Conservation (phyloP, 441 rosid species). For the Sinapis alba region DNA sequence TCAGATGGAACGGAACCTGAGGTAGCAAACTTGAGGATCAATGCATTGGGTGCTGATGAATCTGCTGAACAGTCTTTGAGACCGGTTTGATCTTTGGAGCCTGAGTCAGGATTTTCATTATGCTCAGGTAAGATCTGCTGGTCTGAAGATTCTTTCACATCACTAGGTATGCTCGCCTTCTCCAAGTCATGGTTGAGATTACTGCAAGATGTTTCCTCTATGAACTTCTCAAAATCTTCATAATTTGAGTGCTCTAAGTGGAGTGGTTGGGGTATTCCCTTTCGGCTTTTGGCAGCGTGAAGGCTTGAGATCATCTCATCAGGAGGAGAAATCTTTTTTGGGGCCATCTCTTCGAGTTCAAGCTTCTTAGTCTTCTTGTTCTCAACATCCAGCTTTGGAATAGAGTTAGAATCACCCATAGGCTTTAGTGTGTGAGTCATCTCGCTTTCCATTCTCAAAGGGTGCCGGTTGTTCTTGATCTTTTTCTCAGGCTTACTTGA, state of each 20-base stretch:
- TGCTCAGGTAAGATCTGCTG: background rate
- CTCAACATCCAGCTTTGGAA: conserved; percentile 24
- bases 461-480: conserved; percentile 38
- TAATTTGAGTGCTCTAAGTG: conserved; percentile 5
- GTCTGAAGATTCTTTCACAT: conserved; percentile 11
- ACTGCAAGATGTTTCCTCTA: background rate
- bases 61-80: conserved; percentile 5
- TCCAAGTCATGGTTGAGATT: background rate
- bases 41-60: conserved; percentile 40
- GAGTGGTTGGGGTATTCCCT: background rate
- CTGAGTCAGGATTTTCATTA: background rate
- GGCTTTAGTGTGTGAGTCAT: conserved; percentile 37
- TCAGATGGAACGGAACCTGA: conserved; percentile 54
- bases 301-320: conserved; percentile 11
- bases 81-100: background rate
- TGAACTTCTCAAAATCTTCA: conserved; percentile 10
- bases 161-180: background rate
- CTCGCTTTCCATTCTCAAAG: conserved; percentile 51
- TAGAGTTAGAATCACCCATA: conserved; percentile 17
- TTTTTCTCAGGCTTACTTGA: conserved; percentile 4
- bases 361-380: conserved; percentile 34
- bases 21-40: conserved; percentile 63
- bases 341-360: conserved; percentile 2
- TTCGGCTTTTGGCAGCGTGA: background rate
- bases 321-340: conserved; percentile 20